Evolutionary conservation across 2,329 filamentous ascomycete species (phyloP).

Genomic region (Xylariomycetidae sp.): DNA sequence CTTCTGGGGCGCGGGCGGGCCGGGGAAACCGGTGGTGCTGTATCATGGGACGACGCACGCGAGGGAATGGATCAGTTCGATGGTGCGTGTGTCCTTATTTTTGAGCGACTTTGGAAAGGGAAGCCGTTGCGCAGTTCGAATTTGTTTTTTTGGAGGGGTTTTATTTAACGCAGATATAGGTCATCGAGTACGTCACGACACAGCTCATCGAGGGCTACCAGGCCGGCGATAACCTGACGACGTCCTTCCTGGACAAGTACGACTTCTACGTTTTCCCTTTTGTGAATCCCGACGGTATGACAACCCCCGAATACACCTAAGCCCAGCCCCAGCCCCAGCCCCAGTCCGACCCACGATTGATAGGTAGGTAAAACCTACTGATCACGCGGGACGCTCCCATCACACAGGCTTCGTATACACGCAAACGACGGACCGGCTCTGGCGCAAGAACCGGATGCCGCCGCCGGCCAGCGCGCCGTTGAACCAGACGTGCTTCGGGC

Average conservation of each 20-base stretch:
- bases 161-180: constrained; percentile 12
- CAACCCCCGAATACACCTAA: too few relatives aligned
- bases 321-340: too few relatives aligned
- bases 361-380: too few relatives aligned
- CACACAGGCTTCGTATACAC: constrained; percentile 57
- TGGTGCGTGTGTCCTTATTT: constrained; percentile 47
- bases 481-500: constrained; percentile 37
- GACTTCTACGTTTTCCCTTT: constrained; percentile 64
- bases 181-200: constrained; percentile 43
- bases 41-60: constrained; percentile 50
- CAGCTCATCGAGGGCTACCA: constrained; percentile 40
- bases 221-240: constrained; percentile 29
- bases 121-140: too few relatives aligned
- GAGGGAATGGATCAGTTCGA: constrained; percentile 50
- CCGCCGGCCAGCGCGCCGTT: constrained; percentile 17
- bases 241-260: constrained; percentile 47
- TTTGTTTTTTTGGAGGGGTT: not conserved
- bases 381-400: too few relatives aligned
- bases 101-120: too few relatives aligned
- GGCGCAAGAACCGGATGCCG: constrained; percentile 52
- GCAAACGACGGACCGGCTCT: constrained; percentile 52
- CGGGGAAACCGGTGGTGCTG: constrained; percentile 44
- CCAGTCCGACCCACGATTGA: too few relatives aligned
- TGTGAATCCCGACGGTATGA: constrained; percentile 57
- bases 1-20: constrained; percentile 38